phyloP scores from a whole-genome alignment of 2,329 filamentous ascomycete genomes.

The Claviceps sp. region DNA sequence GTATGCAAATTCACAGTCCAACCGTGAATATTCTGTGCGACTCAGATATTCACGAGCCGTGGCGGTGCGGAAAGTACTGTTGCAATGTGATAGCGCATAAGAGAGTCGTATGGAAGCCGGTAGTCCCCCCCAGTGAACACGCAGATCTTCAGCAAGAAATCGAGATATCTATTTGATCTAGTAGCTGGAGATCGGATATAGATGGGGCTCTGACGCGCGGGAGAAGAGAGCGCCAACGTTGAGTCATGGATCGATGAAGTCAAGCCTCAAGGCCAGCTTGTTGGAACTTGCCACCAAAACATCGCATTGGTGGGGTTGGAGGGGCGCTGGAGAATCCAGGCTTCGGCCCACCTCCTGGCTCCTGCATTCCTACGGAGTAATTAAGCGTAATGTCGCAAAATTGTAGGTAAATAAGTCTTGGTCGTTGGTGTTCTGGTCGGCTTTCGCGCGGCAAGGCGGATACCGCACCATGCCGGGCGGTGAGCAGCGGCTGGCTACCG shows the following conservation, averaged over 20 bases:
- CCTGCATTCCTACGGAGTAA: too few species aligned
- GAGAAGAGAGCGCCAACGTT: neutral
- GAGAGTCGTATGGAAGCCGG: neutral
- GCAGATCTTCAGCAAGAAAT: neutral
- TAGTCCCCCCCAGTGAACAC: neutral
- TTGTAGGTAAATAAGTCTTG: too few species aligned
- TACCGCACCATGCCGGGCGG: neutral
- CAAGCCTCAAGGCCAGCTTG: neutral
- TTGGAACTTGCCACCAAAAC: neutral
- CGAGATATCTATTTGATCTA: too few species aligned
- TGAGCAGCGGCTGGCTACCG: neutral
- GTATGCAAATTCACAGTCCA: neutral
- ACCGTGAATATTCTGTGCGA: neutral
- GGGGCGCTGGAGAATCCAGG: neutral
- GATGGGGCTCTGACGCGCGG: neutral
- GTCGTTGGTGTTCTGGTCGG: too few species aligned
- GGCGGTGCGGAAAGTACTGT: neutral
- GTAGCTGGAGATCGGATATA: too few species aligned
- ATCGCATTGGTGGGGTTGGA: constrained; percentile 14
- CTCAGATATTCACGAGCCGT: neutral
- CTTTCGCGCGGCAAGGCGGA: neutral
- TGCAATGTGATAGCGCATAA: neutral
- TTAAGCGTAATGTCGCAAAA: too few species aligned
- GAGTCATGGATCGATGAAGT: neutral
- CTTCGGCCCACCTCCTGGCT: neutral